Conservation (phyloP, 768 basidiomycete genomes). For the Podaxis sp. region DNA sequence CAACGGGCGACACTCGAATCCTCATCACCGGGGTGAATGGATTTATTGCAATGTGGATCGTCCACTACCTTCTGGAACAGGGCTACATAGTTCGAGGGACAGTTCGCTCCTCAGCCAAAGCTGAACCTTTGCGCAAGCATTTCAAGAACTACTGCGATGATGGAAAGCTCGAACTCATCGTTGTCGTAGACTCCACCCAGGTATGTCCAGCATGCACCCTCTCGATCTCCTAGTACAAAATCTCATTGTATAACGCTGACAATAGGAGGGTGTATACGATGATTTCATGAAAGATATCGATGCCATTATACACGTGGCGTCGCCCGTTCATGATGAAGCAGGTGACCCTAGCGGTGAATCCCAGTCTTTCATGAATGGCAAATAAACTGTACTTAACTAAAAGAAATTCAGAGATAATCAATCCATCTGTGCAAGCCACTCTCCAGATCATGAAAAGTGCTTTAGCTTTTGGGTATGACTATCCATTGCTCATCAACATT, state of each 20-base stretch:
- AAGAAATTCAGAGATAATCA: slow-evolving; percentile 8
- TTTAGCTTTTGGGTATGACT: background rate
- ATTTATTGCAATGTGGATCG: slow-evolving; percentile 15
- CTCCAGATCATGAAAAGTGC: slow-evolving; percentile 11
- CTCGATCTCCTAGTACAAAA: background rate
- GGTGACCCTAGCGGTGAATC: slow-evolving; percentile 10
- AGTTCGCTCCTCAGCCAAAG: slow-evolving; percentile 11
- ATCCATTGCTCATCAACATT: background rate
- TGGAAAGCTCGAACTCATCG: slow-evolving; percentile 4
- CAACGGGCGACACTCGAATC: background rate
- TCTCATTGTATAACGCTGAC: background rate
- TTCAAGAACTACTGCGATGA: slow-evolving; percentile 4
- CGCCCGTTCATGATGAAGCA: slow-evolving; percentile 8
- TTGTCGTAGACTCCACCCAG: slow-evolving; percentile 4
- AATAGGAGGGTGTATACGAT: slow-evolving; percentile 14
- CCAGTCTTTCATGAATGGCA: background rate
- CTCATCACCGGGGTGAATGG: slow-evolving; percentile 15
- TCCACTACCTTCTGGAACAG: slow-evolving; percentile 11
- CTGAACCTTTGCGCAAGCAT: background rate
- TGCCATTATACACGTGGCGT: slow-evolving; percentile 14
- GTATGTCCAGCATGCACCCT: background rate
- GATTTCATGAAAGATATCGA: slow-evolving; percentile 12
- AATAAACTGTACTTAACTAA: background rate
- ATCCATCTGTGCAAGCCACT: slow-evolving; percentile 9
- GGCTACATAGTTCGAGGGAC: slow-evolving; percentile 15